phyloP scores from a whole-genome alignment of 768 basidiomycete genomes.

The Leccinum disarticulatum region DNA sequence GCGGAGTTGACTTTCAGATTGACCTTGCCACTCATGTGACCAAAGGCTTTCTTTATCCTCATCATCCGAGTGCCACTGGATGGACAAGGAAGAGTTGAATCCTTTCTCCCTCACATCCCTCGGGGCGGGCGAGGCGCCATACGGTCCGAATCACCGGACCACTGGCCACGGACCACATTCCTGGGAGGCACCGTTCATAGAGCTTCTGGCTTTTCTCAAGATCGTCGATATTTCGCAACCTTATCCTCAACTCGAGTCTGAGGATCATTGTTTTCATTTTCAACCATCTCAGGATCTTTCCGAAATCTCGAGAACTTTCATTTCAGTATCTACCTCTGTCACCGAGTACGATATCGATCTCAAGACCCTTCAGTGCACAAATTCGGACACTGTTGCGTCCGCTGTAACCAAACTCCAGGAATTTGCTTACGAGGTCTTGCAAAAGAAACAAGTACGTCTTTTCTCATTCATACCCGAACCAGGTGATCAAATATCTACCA shows the following conservation, averaged over 20 bases:
- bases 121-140: background rate
- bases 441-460: conserved; percentile 5
- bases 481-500: conserved; percentile 2
- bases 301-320: conserved; percentile 10
- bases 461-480: background rate
- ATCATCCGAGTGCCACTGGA: conserved; percentile 14
- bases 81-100: background rate
- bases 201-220: conserved; percentile 10
- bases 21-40: conserved; percentile 9
- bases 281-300: conserved; percentile 15
- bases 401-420: conserved; percentile 9
- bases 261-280: conserved; percentile 12
- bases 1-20: conserved; percentile 6
- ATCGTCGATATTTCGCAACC: conserved; percentile 1
- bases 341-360: conserved; percentile 12
- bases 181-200: conserved; percentile 13
- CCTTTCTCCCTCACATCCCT: conserved; percentile 9
- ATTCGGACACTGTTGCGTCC: background rate
- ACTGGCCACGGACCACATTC: background rate
- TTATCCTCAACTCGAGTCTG: background rate
- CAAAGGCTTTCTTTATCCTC: conserved; percentile 1
- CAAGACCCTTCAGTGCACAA: background rate
- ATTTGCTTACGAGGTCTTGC: conserved; percentile 5
- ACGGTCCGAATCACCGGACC: too few relatives aligned
- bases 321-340: conserved; percentile 7